These are phyloP conservation scores for Jasminum sambac DNA, from an alignment of 257 asterid genomes.

Conservation along the genomic window DNA sequence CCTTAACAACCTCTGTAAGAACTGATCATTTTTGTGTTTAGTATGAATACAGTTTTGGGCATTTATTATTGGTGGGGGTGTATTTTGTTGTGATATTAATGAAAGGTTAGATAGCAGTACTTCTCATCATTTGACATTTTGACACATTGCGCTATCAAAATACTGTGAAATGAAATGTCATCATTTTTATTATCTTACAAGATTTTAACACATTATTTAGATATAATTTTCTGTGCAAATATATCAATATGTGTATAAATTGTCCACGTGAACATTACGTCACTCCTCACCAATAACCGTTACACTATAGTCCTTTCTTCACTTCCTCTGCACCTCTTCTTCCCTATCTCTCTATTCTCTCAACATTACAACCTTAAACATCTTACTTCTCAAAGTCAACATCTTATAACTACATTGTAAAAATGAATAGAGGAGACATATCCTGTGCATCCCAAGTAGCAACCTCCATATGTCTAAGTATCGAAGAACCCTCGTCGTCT, in stretches of 20 bases:
- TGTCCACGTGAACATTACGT: too few species aligned
- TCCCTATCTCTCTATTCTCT: neutral
- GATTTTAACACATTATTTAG: too few species aligned
- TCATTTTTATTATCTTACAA: too few species aligned
- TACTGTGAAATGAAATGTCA: too few species aligned
- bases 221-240: too few species aligned
- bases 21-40: neutral
- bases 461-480: neutral
- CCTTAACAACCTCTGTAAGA: neutral
- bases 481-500: neutral
- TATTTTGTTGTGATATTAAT: too few species aligned
- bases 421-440: neutral
- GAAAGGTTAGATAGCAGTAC: neutral
- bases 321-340: neutral
- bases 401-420: neutral
- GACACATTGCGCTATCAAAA: too few species aligned
- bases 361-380: neutral
- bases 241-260: too few species aligned
- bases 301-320: too few species aligned
- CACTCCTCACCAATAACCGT: too few species aligned
- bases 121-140: too few species aligned
- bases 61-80: neutral
- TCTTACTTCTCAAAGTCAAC: too few species aligned
- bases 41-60: neutral
- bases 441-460: conserved; percentile 1